These are phyloP conservation scores for Chrysoporthe austroafricana DNA, from an alignment of 2,329 filamentous ascomycete species.

Conservation along the genomic window DNA sequence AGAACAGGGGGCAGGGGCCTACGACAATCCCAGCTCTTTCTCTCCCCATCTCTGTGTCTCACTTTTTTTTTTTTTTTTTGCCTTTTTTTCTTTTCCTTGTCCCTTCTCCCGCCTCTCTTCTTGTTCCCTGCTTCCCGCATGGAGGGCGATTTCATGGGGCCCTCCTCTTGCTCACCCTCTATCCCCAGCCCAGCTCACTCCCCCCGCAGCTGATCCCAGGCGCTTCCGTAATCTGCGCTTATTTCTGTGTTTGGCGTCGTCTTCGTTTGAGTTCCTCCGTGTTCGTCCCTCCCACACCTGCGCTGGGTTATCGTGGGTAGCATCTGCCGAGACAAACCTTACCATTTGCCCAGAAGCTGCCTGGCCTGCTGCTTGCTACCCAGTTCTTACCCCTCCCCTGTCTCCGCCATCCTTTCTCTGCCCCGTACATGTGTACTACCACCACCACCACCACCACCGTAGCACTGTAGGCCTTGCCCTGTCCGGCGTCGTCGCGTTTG, in stretches of 20 bases:
- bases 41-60: background rate
- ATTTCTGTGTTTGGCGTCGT: background rate
- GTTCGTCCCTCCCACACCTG: background rate
- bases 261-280: background rate
- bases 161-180: background rate
- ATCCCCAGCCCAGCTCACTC: background rate
- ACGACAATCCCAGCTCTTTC: background rate
- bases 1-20: background rate
- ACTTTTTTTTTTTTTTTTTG: background rate
- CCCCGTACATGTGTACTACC: too few relatives aligned
- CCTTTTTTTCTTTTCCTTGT: background rate
- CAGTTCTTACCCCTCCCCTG: background rate
- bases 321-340: slow-evolving; percentile 15
- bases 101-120: background rate
- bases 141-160: background rate
- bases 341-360: background rate
- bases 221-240: background rate
- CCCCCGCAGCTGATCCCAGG: background rate
- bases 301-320: background rate
- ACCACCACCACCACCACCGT: too few relatives aligned
- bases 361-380: background rate
- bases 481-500: background rate
- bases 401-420: background rate
- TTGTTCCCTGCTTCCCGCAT: background rate
- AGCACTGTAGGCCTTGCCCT: background rate